Conservation (phyloP, 192 early-diverging fungal species). For the Pilaira anomala region DNA sequence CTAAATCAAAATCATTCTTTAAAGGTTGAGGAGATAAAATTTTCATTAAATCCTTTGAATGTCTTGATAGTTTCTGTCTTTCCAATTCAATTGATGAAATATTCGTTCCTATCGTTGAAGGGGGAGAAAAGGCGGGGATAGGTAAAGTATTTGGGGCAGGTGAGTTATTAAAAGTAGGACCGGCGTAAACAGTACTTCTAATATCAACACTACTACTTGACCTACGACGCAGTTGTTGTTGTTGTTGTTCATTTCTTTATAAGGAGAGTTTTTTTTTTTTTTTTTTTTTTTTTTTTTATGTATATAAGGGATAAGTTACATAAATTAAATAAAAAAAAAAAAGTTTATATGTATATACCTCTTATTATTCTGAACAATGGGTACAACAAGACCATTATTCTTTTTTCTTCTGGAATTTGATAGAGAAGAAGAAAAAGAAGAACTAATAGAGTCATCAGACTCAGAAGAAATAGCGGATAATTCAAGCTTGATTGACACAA, state of each 20-base stretch:
- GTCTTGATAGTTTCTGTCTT: neutral
- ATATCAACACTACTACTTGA: constrained; percentile 9
- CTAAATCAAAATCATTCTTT: constrained; percentile 29
- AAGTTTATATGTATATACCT: neutral
- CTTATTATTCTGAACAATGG: neutral
- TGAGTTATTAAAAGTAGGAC: constrained; percentile 56
- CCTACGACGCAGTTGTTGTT: neutral
- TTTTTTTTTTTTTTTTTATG: too few relatives aligned
- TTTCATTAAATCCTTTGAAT: constrained; percentile 19
- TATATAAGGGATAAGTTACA: neutral
- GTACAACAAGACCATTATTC: constrained; percentile 4
- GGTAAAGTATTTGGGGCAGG: constrained; percentile 53
- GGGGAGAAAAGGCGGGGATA: constrained; percentile 45
- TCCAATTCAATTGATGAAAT: neutral
- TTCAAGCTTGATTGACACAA: constrained; percentile 37
- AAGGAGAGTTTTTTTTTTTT: too few relatives aligned
- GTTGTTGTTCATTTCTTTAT: too few relatives aligned
- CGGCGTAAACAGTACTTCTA: constrained; percentile 41
- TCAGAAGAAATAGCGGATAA: constrained; percentile 35
- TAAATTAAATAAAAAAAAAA: neutral
- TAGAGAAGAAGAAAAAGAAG: neutral
- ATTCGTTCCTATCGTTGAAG: constrained; percentile 23
- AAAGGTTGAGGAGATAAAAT: constrained; percentile 6
- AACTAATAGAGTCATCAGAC: constrained; percentile 16
- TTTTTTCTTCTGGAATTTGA: neutral